Evolutionary conservation across 192 early-diverging fungal species (phyloP), one percentile per base, ranked within the genome.

Genomic region (Coemansia sp.): DNA sequence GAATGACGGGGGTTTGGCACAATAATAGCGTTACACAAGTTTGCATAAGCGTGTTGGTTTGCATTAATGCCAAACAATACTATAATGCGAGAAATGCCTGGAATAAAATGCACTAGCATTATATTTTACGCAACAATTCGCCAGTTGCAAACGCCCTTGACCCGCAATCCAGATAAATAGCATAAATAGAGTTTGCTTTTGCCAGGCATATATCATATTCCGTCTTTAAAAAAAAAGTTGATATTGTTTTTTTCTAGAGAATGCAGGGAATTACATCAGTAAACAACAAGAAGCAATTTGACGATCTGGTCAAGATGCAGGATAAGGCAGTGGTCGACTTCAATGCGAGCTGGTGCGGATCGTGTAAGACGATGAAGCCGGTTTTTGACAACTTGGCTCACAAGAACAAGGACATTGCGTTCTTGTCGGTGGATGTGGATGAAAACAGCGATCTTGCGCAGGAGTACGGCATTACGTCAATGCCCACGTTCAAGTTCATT

Each of bases 391-490:
- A 78, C 45, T 74, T 93, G 7, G 61, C 87, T 1, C 55, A 73
- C 23, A 50, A 81, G 28, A 63, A 81, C 68, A 10, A 77, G 2
- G 71, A 85, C 35, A 70, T 90, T 49, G 60, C 64, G 26, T 94
- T 94, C 58, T 75, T 88, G 48, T 89, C 91, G 67, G 88, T 96
- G 18, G 87, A 94, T 71, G 86, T 94, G 7, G 94, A 96, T 57
- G 82, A 87, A 0, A 72, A 64, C 26, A 35, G 33, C 47, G 80
- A 80, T 0, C 38, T 72, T 57, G 78, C 83, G 3, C 38, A 50
- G n/a, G 49, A 53, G n/a, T 78, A 77, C 55, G 47, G 66, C 2
- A 69, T 91, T 53, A 66, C 65, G 2, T 84, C 89, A 26, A 88
- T 88, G 87, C 89, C 89, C 11, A 91, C 89, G 31, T 93, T 93